Evolutionary conservation across 495 filamentous ascomycete genomes (phyloP), one percentile per base, ranked within the genome.

Genomic region (Aspergillus olivimuriae): DNA sequence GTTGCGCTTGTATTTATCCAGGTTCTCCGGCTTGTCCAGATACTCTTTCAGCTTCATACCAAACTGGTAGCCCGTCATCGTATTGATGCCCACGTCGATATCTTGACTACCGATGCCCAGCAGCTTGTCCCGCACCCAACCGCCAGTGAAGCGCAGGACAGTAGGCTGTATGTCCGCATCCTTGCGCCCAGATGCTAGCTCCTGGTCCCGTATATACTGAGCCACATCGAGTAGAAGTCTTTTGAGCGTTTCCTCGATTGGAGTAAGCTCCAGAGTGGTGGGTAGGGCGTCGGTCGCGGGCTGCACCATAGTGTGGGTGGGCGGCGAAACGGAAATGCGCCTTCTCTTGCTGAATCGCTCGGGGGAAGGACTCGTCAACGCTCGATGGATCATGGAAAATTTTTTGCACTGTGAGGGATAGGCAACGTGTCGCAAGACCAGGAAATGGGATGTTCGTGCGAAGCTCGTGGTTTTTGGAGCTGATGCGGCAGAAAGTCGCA

Each of bases 51-150:
- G 62, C n/a, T 77, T 73, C 24, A 70, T 63, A 3, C 78, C 81
- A 58, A 96, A 97, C 19, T 83, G 73, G 53, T 83, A 83, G 33
- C 92, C 92, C 0, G 90, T 97, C 89, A 96, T 92, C 39, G 75
- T 83, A 69, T 91, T 92, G 68, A 99, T 94, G 20, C 85, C 88
- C 28, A 91, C 85, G 57, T 99, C 92, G 49, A 99, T 95, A 52
- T 99, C 92, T 58, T 94, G 77, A 58, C 87, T 92, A 22, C 66
- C 69, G 19, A 82, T 67, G 7, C 83, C 86, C 1, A 99, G 74
- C 7, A 99, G 75, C 72, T 95, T 97, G 72, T 99, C 92, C 30
- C 92, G 82, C 20, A 99, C 94, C 92, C 92, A 99, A n/a, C 92
- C 92, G 31, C 92, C 92, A 10, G 94, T 90, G 65, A 91, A 96